Base-by-base conservation (phyloP, 225 moss, liverwort and hornwort genomes). In the Bryoerythrophyllum caledonicum region DNA sequence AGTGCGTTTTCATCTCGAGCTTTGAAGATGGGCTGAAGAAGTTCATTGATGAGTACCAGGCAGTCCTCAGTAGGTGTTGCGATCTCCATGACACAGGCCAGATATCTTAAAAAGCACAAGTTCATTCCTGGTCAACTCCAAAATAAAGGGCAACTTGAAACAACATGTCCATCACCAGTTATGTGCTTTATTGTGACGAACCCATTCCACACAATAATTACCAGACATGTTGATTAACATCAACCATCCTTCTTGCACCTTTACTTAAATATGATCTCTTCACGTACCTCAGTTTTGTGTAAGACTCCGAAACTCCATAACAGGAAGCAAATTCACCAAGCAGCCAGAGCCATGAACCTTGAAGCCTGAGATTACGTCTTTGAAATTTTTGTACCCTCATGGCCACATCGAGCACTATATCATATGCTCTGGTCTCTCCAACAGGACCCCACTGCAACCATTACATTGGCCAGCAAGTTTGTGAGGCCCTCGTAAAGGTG, bases 11-110 rank as follows among this genome's bases (percentile, higher is more conserved):
- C 95, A 79, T 93, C 93, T 63, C 90, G 86, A 51, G 86, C 85
- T 72, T 92, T 95, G 10, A 95, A 85, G 8, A 92, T 91, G 24
- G 95, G 93, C 68, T 76, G 84, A 62, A 99, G 91, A 78, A 99
- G 92, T 72, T 99, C 99, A 79, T 88, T 71, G 60, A 93, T 90
- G 54, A 99, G 94, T 62, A 91, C 76, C 21, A 95, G 80, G 74
- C 99, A 99, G 70, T 99, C 99, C 72, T 91, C 95, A 35, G 95
- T 95, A 19, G 99, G 99, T 68, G 95, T 99, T 24, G 95, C 93
- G 20, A 99, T 82, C 85, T 99, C 99, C 95, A 95, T 99, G 20
- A 99, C 88, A 68, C 90, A 93, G 30, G 84, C 90, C 82, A 99
- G 75, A 77, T 99, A 95, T 67, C 99, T 99, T 19, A 71, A n/a